Percentiles rank a stretch among this genome's conserved stretches.
Evolutionary conservation across 208 protist genomes (phyloP).

Genomic region (Leishmania tropica): DNA sequence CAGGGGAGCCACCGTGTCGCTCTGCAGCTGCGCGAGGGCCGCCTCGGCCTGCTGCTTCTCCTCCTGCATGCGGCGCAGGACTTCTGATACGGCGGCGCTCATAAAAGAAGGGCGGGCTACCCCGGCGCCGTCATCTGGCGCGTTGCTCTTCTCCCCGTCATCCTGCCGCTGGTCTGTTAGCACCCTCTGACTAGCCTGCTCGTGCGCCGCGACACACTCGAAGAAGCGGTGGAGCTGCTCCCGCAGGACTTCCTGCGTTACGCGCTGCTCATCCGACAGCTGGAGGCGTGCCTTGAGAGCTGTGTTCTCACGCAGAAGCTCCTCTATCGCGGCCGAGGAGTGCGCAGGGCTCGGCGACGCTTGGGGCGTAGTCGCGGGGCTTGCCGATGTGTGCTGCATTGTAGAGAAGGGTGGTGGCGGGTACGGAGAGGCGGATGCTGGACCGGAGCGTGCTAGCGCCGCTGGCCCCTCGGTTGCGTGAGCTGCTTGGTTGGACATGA

Average conservation of each 20-base stretch:
- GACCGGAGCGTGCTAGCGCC: conserved; percentile 8
- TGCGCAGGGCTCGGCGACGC: background rate
- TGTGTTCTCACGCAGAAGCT: conserved; percentile 70
- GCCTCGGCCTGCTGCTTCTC: conserved; percentile 45
- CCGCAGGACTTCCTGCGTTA: conserved; percentile 52
- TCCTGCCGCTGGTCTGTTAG: background rate
- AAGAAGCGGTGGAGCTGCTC: conserved; percentile 64
- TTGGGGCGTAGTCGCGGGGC: background rate
- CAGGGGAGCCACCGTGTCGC: conserved; percentile 33
- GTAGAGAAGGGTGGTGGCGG: background rate
- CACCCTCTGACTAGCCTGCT: conserved; percentile 12
- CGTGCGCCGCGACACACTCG: conserved; percentile 37
- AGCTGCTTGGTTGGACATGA: conserved; percentile 6
- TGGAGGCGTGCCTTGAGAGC: conserved; percentile 40
- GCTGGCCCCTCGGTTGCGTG: background rate
- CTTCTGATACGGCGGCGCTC: conserved; percentile 14
- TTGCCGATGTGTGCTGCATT: background rate
- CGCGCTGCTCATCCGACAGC: conserved; percentile 55
- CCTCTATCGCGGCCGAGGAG: conserved; percentile 14
- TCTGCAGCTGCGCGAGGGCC: conserved; percentile 39
- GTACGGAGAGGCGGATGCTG: conserved; percentile 3
- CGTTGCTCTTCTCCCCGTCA: conserved; percentile 4
- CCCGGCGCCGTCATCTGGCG: background rate
- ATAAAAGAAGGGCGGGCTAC: conserved; percentile 1
- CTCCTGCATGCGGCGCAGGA: conserved; percentile 38